phyloP scores from a whole-genome alignment of 2,329 filamentous ascomycete genomes.

The Neospermospora avenae region DNA sequence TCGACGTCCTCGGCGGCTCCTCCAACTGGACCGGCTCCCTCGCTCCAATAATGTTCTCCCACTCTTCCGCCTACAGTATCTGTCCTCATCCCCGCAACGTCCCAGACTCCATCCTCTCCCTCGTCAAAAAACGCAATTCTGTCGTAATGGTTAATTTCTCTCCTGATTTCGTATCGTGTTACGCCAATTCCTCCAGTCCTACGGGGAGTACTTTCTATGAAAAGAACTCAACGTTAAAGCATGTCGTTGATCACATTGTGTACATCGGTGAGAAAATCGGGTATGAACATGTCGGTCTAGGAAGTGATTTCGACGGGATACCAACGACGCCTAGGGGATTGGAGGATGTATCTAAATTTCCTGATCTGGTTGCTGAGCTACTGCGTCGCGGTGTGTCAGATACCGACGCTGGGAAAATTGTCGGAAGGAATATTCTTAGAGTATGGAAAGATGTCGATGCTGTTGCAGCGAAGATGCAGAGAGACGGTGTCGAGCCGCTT shows the following conservation, averaged over 20 bases:
- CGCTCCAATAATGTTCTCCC: conserved; percentile 85
- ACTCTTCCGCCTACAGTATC: conserved; percentile 75
- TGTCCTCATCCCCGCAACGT: conserved; percentile 92
- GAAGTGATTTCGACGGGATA: conserved; percentile 87
- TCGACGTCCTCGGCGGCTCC: conserved; percentile 68
- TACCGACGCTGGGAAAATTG: conserved; percentile 68
- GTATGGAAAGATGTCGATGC: conserved; percentile 80
- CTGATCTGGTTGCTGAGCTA: conserved; percentile 72
- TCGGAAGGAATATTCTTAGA: conserved; percentile 75
- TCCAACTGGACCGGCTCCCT: conserved; percentile 65
- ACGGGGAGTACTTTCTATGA: conserved; percentile 64
- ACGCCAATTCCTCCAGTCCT: conserved; percentile 46
- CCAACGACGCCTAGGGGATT: conserved; percentile 64
- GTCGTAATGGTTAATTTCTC: conserved; percentile 91
- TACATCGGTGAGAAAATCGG: conserved; percentile 82
- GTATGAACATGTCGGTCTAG: conserved; percentile 83
- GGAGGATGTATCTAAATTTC: conserved; percentile 83
- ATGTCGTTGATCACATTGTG: conserved; percentile 76
- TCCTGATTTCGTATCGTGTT: conserved; percentile 78
- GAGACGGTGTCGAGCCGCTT: conserved; percentile 44
- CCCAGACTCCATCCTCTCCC: conserved; percentile 73
- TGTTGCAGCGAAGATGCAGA: conserved; percentile 65
- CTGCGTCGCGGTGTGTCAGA: conserved; percentile 72
- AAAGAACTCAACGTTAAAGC: conserved; percentile 67
- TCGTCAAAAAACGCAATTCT: conserved; percentile 70